phyloP scores from a whole-genome alignment of 2,329 filamentous ascomycete species.

The Didymella segeticola region DNA sequence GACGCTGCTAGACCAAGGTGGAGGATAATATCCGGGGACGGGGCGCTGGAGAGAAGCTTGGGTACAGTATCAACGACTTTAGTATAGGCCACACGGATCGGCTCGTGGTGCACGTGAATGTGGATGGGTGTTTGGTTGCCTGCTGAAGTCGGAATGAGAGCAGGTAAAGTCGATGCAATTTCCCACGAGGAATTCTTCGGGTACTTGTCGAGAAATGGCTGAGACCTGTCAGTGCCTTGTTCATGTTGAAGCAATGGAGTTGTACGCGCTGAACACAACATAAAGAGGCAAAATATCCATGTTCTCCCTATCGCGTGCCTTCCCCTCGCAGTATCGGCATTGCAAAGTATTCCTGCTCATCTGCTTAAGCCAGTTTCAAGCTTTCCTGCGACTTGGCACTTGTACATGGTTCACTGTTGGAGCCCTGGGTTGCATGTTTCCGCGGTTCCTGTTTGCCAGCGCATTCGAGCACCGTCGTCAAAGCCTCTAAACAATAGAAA shows the following conservation, averaged over 20 bases:
- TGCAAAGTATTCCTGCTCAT: too few species aligned
- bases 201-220: constrained; percentile 44
- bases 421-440: background rate
- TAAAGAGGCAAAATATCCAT: background rate
- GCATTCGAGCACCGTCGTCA: too few species aligned
- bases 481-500: background rate
- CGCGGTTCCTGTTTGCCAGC: too few species aligned
- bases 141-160: constrained; percentile 38
- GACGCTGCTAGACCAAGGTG: constrained; percentile 50
- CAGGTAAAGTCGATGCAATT: constrained; percentile 46
- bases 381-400: background rate
- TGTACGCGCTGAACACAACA: background rate
- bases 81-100: constrained; percentile 47
- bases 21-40: constrained; percentile 41
- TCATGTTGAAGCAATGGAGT: background rate
- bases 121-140: constrained; percentile 41
- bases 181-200: constrained; percentile 49
- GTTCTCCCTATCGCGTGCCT: too few species aligned
- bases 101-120: constrained; percentile 42
- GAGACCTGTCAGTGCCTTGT: constrained; percentile 13
- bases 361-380: too few species aligned
- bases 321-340: too few species aligned
- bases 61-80: constrained; percentile 37
- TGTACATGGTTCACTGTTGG: background rate
- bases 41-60: constrained; percentile 32